phyloP scores from a whole-genome alignment of 2,329 filamentous ascomycete genomes.

The Orbilia brochopaga region DNA sequence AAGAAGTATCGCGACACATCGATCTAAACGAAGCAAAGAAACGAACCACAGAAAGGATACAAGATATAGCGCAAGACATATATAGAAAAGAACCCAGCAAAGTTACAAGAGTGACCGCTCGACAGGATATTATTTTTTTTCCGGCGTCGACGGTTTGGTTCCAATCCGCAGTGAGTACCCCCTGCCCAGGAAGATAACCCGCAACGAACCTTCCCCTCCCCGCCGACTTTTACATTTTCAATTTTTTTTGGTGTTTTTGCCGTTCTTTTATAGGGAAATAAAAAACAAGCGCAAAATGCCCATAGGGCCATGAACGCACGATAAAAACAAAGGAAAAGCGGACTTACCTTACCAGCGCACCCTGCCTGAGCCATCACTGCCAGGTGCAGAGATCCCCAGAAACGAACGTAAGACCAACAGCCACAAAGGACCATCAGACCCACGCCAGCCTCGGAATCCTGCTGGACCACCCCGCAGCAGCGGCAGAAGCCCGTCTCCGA shows the following conservation, averaged over 20 bases:
- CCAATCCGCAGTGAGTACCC: background rate
- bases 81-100: background rate
- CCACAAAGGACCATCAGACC: background rate
- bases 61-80: too few species aligned
- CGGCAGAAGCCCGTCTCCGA: conserved; percentile 1
- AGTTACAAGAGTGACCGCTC: background rate
- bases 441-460: background rate
- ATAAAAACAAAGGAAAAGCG: conserved; percentile 8
- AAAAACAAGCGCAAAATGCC: background rate
- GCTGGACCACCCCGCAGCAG: background rate
- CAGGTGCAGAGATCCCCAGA: background rate
- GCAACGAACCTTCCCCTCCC: background rate
- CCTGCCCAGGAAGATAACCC: background rate
- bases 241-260: conserved; percentile 15
- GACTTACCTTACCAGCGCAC: background rate
- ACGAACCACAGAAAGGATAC: too few species aligned
- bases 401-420: background rate
- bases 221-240: conserved; percentile 19
- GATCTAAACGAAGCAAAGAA: too few species aligned
- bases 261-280: background rate
- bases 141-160: conserved; percentile 4
- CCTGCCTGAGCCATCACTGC: background rate
- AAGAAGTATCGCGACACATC: too few species aligned
- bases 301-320: background rate
- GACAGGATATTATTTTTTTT: conserved; percentile 19